Evolutionary conservation across 208 protist species (phyloP), one percentile per base, ranked within the genome.

Genomic region (Trypanosoma cruzi): DNA sequence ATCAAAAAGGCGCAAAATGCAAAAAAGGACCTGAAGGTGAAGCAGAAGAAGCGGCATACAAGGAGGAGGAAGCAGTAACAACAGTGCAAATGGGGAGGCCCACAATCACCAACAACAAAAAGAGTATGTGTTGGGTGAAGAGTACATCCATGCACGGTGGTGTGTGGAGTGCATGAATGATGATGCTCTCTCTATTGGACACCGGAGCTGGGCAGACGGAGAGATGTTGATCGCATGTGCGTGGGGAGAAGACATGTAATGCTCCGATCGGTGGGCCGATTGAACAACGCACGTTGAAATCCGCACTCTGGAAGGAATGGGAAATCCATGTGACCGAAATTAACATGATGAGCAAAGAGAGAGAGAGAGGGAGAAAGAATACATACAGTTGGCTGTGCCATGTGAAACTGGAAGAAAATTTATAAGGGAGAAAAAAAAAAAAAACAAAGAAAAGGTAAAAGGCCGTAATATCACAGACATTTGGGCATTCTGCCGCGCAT

Each of bases 51-150:
- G 34, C 61, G 20, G 53, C 1, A 22, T 11, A 7, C n/a, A 60
- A 54, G 32, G 29, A 18, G n/a, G 18, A 52, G 37, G 52, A 52
- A 22, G 18, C 55, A 18, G n/a, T 18, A 10, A 36, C 31, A n/a
- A 62, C 34, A 49, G 24, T 37, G 29, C 37, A 46, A 16, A 46
- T 24, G 20, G 50, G 31, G 59, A 64, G 1, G 8, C 16, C 60
- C 5, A 0, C 7, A n/a, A 63, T 26, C 28, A 52, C 56, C 32
- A 63, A 68, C 52, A 57, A 46, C 49, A 68, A 77, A 69, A 6
- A 50, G 32, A 61, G 53, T 56, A 26, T 11, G 28, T 52, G 26
- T 64, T 36, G n/a, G 26, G 44, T 16, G 63, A 59, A 64, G 54
- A 61, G 62, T 40, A 57, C 31, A 63, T 6, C 6, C 18, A 50